A percentile compares a stretch with the other conserved stretches of the same genome.
phyloP scores from a whole-genome alignment of 108 stramenopile species.

The Skeletonema grethae region DNA sequence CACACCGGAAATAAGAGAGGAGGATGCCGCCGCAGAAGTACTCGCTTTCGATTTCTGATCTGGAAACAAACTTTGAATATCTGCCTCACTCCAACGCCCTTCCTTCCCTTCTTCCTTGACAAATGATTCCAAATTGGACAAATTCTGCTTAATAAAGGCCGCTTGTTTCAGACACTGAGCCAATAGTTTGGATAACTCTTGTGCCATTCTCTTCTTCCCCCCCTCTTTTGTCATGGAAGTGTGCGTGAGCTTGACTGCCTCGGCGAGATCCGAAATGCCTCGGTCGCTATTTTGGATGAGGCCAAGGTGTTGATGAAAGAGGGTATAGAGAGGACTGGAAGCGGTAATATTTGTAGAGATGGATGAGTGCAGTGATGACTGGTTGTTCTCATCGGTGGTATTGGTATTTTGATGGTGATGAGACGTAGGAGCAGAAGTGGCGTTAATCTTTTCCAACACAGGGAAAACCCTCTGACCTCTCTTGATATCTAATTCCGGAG shows the following conservation, averaged over 20 bases:
- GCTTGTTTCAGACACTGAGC: constrained; percentile 18
- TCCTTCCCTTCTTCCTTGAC: background rate
- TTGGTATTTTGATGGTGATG: constrained; percentile 6
- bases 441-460: constrained; percentile 20
- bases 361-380: background rate
- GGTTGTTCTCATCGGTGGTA: constrained; percentile 2
- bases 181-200: constrained; percentile 28
- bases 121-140: constrained; percentile 31
- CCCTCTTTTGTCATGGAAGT: background rate
- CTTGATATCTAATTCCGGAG: constrained; percentile 15
- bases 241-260: constrained; percentile 8
- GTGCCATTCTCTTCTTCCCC: constrained; percentile 8
- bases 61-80: background rate
- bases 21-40: background rate
- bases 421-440: constrained; percentile 7
- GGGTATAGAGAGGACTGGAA: constrained; percentile 8
- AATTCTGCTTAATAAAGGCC: constrained; percentile 37
- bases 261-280: background rate
- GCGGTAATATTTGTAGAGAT: background rate
- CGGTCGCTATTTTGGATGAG: constrained; percentile 10
- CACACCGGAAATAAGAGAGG: background rate
- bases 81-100: background rate
- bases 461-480: constrained; percentile 12
- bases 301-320: constrained; percentile 23
- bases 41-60: background rate